Base-by-base conservation (phyloP, 2,329 filamentous ascomycete species). In the Ophiostoma ulmi region DNA sequence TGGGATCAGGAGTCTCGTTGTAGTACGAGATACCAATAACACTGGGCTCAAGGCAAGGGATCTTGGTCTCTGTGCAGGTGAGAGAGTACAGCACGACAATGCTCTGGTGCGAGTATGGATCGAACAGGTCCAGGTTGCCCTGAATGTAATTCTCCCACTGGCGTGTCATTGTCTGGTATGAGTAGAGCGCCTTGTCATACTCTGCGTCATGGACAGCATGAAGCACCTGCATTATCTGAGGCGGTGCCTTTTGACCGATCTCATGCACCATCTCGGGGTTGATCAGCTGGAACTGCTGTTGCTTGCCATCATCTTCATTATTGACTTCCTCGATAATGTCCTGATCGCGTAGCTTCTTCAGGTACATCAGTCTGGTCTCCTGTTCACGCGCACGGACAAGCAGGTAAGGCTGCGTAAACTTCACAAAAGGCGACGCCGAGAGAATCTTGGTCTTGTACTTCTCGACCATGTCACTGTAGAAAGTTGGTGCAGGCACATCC, bases 91-190 rank as follows among this genome's bases (percentile, higher is more conserved):
- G 82, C 1, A 98, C 92, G 13, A 96, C 93, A 72, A 99, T 97
- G 76, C 95, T 97, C 77, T 99, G 95, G 77, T 99, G 96, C 0
- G 93, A 91, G 77, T 93, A 95, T 0, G 96, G 95, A 77, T 99
- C 93, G 75, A 97, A 99, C 1, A 98, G 85, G 76, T 96, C 91
- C 41, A 91, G 83, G 75, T 95, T 96, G 17, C 92, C 93, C 68
- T 94, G 89, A 31, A 97, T 90, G 76, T 97, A 97, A 38, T 92
- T 92, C 78, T 99, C 95, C 95, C 95, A 99, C 75, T 97, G 94
- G 39, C 92, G 88, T 71, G 93, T 97, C 78, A 98, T 94, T 0
- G 93, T 97, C 78, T 93, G 88, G 77, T 98, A 99, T 75, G 94
- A 93, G 80, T 97, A 92, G 44, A 96, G 81, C 1, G 94, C 94